A percentile compares a stretch with the other conserved stretches of the same genome.
These are phyloP conservation scores for Melastoma candidum DNA, from an alignment of 441 rosid species.

Conservation along the genomic window DNA sequence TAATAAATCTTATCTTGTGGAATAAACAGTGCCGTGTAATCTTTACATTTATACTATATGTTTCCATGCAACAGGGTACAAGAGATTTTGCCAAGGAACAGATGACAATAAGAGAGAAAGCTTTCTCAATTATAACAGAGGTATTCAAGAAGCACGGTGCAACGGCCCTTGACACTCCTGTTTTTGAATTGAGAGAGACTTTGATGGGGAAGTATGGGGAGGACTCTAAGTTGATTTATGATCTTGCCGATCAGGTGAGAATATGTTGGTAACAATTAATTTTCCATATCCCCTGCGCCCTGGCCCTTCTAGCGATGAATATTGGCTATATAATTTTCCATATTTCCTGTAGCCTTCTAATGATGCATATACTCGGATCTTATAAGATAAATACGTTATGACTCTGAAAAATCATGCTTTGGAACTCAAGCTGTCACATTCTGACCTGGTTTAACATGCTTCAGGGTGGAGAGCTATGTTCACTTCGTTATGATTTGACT, in stretches of 20 bases:
- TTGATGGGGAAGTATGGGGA: constrained; percentile 93
- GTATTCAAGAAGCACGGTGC: constrained; percentile 91
- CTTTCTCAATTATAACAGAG: constrained; percentile 61
- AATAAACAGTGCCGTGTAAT: neutral
- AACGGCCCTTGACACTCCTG: constrained; percentile 90
- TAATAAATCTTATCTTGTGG: neutral
- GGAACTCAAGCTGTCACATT: no score
- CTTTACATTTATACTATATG: neutral
- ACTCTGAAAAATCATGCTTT: no score
- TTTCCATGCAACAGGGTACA: constrained; percentile 45
- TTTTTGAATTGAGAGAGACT: constrained; percentile 91
- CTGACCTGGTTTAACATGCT: no score
- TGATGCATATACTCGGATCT: no score
- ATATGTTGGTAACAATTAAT: neutral
- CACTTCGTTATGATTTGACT: constrained; percentile 84
- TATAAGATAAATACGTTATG: no score
- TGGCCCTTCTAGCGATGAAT: no score
- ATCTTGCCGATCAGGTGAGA: constrained; percentile 93
- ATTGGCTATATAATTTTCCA: no score
- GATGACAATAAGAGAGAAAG: constrained; percentile 72
- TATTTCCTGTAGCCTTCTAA: no score
- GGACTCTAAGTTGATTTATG: constrained; percentile 86
- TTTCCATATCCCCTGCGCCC: no score
- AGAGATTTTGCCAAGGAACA: constrained; percentile 87
- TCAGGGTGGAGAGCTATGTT: constrained; percentile 98